Evolutionary conservation across 1,139 yeast genomes (phyloP).

Genomic region (Taiozyma onychis): DNA sequence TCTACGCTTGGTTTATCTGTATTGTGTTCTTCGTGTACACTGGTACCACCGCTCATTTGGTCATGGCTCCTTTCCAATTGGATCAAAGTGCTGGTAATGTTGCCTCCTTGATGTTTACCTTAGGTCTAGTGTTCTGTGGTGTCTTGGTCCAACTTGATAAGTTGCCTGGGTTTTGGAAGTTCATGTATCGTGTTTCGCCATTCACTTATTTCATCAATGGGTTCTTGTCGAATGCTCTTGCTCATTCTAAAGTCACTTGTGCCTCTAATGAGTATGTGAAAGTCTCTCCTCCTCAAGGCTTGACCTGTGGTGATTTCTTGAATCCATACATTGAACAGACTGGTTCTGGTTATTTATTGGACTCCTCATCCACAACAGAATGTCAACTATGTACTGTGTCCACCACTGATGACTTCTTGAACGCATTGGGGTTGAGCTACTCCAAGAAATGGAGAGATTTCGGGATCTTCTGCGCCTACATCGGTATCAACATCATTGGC

Average conservation of each 20-base stretch:
- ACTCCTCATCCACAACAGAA: slow-evolving; percentile 34
- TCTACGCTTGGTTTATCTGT: slow-evolving; percentile 55
- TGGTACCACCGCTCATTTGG: slow-evolving; percentile 60
- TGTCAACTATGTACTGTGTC: slow-evolving; percentile 50
- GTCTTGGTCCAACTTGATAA: slow-evolving; percentile 57
- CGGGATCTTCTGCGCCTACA: slow-evolving; percentile 40
- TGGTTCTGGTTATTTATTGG: slow-evolving; percentile 53
- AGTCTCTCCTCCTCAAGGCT: slow-evolving; percentile 44
- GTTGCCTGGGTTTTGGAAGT: slow-evolving; percentile 57
- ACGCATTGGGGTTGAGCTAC: slow-evolving; percentile 36
- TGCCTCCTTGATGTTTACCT: slow-evolving; percentile 55
- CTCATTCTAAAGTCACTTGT: slow-evolving; percentile 44
- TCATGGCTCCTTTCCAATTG: slow-evolving; percentile 55
- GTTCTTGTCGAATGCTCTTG: slow-evolving; percentile 47
- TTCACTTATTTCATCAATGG: slow-evolving; percentile 53
- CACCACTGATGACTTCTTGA: slow-evolving; percentile 47
- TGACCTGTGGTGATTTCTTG: slow-evolving; percentile 52
- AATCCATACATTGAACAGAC: slow-evolving; percentile 34
- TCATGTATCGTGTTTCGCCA: slow-evolving; percentile 62
- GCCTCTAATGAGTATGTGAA: slow-evolving; percentile 38
- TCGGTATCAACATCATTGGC: slow-evolving; percentile 45
- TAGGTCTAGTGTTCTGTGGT: slow-evolving; percentile 78
- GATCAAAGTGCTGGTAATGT: slow-evolving; percentile 73
- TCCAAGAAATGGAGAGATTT: slow-evolving; percentile 59
- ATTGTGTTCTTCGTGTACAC: slow-evolving; percentile 53